A percentile compares a stretch with the other conserved stretches of the same genome.
These are phyloP conservation scores for Suillus americanus DNA, from an alignment of 768 basidiomycete species.

Conservation along the genomic window DNA sequence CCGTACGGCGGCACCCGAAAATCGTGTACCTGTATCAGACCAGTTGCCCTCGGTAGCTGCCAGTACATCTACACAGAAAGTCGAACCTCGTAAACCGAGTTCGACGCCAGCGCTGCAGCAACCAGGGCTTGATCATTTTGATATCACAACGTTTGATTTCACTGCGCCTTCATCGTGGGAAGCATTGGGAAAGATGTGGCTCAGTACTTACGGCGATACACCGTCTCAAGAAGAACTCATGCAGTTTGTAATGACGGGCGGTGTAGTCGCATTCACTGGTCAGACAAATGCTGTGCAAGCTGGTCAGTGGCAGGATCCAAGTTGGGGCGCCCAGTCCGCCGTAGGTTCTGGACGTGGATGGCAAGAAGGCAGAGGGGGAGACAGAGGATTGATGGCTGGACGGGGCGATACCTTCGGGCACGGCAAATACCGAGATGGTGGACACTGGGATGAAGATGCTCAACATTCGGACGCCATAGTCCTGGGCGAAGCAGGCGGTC, in stretches of 20 bases:
- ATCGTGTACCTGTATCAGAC: conserved; percentile 44
- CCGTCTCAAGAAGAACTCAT: conserved; percentile 78
- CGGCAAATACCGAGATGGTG: conserved; percentile 50
- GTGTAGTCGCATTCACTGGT: conserved; percentile 21
- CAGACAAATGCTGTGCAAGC: conserved; percentile 19
- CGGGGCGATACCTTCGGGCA: conserved; percentile 30
- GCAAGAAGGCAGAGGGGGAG: conserved; percentile 37
- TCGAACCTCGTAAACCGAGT: conserved; percentile 28
- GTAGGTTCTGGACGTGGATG: conserved; percentile 38
- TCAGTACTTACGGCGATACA: conserved; percentile 59
- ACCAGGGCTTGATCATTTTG: conserved; percentile 64
- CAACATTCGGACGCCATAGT: conserved; percentile 58
- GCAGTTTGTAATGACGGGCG: conserved; percentile 60
- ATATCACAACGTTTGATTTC: conserved; percentile 71
- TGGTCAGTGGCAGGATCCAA: conserved; percentile 24
- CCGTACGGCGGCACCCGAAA: conserved; percentile 45
- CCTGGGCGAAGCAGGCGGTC: conserved; percentile 47
- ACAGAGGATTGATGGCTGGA: conserved; percentile 34
- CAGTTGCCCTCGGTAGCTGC: conserved; percentile 47
- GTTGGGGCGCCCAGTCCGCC: conserved; percentile 30
- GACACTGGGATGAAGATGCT: conserved; percentile 31
- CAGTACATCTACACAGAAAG: conserved; percentile 55
- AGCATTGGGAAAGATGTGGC: conserved; percentile 77
- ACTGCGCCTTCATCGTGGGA: conserved; percentile 77
- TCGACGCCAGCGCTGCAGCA: conserved; percentile 41